These are phyloP conservation scores for Trichophaea hybrida DNA, from an alignment of 2,329 filamentous ascomycete genomes.

Conservation along the genomic window DNA sequence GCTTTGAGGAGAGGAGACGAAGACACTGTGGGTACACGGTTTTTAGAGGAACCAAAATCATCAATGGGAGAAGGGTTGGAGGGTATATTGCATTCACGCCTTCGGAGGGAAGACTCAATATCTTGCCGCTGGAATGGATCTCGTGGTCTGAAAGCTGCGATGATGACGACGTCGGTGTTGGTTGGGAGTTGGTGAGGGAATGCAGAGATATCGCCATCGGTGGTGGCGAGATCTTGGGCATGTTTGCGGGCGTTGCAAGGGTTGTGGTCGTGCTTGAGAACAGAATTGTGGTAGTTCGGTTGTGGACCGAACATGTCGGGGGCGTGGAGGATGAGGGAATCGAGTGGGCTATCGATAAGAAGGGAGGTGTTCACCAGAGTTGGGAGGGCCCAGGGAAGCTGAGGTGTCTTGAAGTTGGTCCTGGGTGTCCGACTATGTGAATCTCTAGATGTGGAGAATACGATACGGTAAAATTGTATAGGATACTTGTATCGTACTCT, in stretches of 20 bases:
- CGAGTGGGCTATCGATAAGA: neutral
- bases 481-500: too few relatives aligned
- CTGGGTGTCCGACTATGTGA: too few relatives aligned
- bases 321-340: neutral
- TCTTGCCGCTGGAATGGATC: conserved; percentile 13
- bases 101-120: conserved; percentile 12
- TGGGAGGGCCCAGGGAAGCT: neutral
- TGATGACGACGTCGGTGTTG: conserved; percentile 4
- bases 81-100: conserved; percentile 19
- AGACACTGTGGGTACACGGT: conserved; percentile 14
- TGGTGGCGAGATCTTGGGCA: conserved; percentile 15
- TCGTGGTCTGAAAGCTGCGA: conserved; percentile 8
- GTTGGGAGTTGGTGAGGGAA: neutral
- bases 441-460: too few relatives aligned
- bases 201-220: conserved; percentile 18
- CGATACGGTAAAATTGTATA: too few relatives aligned
- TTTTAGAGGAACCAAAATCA: conserved; percentile 3
- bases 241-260: conserved; percentile 9
- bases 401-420: neutral
- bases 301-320: conserved; percentile 11
- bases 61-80: neutral
- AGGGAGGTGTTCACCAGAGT: neutral
- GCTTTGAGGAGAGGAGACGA: neutral
- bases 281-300: conserved; percentile 12
- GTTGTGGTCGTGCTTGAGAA: conserved; percentile 13